Conservation (phyloP, 140 eudicot genomes). For the Oenanthe javanica region DNA sequence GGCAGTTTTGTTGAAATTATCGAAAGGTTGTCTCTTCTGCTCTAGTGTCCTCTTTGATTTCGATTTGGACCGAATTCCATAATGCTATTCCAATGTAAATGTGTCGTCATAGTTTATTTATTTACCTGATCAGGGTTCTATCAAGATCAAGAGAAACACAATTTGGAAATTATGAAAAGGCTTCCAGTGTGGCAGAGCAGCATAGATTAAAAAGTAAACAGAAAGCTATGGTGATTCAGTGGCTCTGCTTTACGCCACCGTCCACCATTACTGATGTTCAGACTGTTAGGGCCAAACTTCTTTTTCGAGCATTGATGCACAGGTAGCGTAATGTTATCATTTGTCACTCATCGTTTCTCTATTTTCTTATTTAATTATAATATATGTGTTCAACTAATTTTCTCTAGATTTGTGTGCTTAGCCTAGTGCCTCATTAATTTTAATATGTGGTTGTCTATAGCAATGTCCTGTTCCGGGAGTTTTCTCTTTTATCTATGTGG, state of each 20-base stretch:
- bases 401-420: not conserved
- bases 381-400: not conserved
- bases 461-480: slow-evolving; percentile 86
- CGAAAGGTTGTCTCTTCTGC: slow-evolving; percentile 53
- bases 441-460: slow-evolving; percentile 25
- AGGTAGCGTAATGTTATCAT: slow-evolving; percentile 37
- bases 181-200: slow-evolving; percentile 73
- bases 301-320: slow-evolving; percentile 67
- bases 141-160: slow-evolving; percentile 77
- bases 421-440: too few species aligned
- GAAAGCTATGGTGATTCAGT: slow-evolving; percentile 88
- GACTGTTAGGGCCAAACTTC: slow-evolving; percentile 55
- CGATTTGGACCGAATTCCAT: not conserved
- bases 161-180: slow-evolving; percentile 42
- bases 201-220: slow-evolving; percentile 70
- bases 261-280: slow-evolving; percentile 63
- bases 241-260: slow-evolving; percentile 98
- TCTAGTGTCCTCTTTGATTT: not conserved
- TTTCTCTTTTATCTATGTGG: slow-evolving; percentile 94
- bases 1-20: slow-evolving; percentile 79
- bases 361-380: not conserved
- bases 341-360: not conserved
- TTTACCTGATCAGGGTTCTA: slow-evolving; percentile 46
- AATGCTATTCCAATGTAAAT: not conserved
- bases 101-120: slow-evolving; percentile 1